Evolutionary conservation across 345 rosid genomes (phyloP), one percentile per base, ranked within the genome.

Genomic region (Gossypium rotundifolium): DNA sequence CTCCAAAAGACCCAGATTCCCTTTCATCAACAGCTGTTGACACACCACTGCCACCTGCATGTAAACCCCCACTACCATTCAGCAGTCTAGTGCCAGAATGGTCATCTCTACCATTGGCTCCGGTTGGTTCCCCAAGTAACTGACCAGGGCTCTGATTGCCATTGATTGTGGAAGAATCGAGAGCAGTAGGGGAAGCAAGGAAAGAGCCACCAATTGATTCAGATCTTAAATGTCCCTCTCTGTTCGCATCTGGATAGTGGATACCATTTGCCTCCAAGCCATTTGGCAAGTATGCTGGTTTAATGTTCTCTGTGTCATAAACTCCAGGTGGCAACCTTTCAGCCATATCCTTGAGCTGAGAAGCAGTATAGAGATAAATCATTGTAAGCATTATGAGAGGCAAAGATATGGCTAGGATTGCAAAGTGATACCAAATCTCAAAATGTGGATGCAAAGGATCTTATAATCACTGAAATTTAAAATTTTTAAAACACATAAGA

Each of bases 321-420:
- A 79, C 87, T 17, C 94, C 94, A 0, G 92, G 88, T 11, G 98
- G 97, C 79, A 91, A 81, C 79, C 85, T 85, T 84, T 90, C 90
- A 61, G 93, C 93, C 84, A 95, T 88, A 72, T 93, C 96, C 88
- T 93, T 95, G 68, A 95, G 92, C 98, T 95, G 88, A 51, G 46
- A 66, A 73, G 66, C 65, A 76, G 38, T 44, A 78, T 20, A 44
- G n/a, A 76, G 58, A 72, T n/a, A 20, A 27, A 52, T 12, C 22
- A 23, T 29, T 18, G 18, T 70, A 13, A n/a, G 65, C 22, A 60
- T 63, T 46, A 70, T 25, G 25, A 55, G 17, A 57, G 25, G 40
- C 38, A 62, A 66, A 55, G n/a, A 16, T 17, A 7, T 60, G 8
- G 11, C 54, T 22, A 69, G 57, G 57, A 48, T 23, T 68, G 22